These are phyloP conservation scores for Taphrina pruni DNA, from an alignment of 1,139 yeast genomes.

Conservation along the genomic window DNA sequence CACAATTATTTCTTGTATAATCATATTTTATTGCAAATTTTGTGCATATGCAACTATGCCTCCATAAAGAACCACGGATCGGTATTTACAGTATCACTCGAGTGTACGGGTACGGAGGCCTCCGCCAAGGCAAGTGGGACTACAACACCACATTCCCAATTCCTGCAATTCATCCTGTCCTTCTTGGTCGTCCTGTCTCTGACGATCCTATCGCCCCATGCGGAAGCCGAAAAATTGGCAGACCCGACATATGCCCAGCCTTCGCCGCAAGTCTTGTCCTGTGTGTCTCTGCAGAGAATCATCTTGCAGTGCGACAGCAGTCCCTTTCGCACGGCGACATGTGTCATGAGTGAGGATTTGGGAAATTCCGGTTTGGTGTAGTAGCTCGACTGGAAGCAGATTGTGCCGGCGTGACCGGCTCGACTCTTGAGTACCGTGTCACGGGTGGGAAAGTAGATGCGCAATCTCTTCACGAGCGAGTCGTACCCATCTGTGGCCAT, in stretches of 20 bases:
- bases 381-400: constrained; percentile 43
- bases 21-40: neutral
- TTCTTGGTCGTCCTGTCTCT: constrained; percentile 40
- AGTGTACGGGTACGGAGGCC: constrained; percentile 1
- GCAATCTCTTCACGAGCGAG: constrained; percentile 25
- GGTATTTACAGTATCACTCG: neutral
- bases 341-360: constrained; percentile 43
- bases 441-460: constrained; percentile 46
- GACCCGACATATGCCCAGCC: constrained; percentile 47
- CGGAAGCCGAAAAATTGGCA: constrained; percentile 48
- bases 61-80: constrained; percentile 34
- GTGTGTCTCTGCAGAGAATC: constrained; percentile 37
- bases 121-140: constrained; percentile 24
- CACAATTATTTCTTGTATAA: constrained; percentile 3
- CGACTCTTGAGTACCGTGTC: constrained; percentile 45
- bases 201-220: constrained; percentile 46
- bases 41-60: neutral
- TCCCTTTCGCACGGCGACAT: constrained; percentile 42
- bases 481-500: neutral
- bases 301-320: constrained; percentile 47
- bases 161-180: constrained; percentile 42
- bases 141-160: constrained; percentile 47
- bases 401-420: constrained; percentile 45
- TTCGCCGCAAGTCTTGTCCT: neutral
- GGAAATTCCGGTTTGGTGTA: constrained; percentile 45